Evolutionary conservation across 192 early-diverging fungal genomes (phyloP).

Genomic region (Entomortierella lignicola): DNA sequence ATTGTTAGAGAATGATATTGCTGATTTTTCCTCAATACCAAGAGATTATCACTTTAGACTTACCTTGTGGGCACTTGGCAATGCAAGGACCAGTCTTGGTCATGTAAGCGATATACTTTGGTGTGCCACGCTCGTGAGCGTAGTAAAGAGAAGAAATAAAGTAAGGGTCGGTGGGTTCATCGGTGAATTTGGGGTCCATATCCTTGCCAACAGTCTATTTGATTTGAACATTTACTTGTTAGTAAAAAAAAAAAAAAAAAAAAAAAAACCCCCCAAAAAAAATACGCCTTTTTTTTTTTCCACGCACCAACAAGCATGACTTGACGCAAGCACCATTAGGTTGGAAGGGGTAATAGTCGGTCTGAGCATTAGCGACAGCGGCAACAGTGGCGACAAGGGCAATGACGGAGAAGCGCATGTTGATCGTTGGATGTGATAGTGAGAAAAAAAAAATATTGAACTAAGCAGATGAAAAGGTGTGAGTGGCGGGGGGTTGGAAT

Average conservation of each 20-base stretch:
- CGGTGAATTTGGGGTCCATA: constrained; percentile 25
- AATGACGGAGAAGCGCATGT: constrained; percentile 50
- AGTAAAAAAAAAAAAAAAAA: background rate
- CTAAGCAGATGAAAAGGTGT: background rate
- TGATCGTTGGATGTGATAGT: background rate
- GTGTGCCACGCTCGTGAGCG: constrained; percentile 25
- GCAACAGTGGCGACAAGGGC: constrained; percentile 20
- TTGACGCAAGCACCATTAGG: constrained; percentile 20
- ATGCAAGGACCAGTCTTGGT: constrained; percentile 23
- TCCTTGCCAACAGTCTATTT: constrained; percentile 24
- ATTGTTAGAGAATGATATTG: background rate
- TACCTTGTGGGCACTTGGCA: background rate
- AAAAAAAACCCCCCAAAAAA: no score
- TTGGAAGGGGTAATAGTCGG: constrained; percentile 26
- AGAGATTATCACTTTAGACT: no score
- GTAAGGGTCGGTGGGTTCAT: constrained; percentile 18
- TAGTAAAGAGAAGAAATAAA: constrained; percentile 19
- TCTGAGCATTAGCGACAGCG: constrained; percentile 31
- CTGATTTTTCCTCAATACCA: background rate
- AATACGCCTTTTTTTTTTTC: background rate
- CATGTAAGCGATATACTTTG: constrained; percentile 28
- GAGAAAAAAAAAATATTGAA: background rate
- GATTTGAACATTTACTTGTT: background rate
- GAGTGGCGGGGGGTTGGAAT: background rate
- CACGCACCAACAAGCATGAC: constrained; percentile 27